A percentile compares a stretch with the other conserved stretches of the same genome.
Conservation (phyloP, 345 rosid species). For the Conringia planisiliqua region DNA sequence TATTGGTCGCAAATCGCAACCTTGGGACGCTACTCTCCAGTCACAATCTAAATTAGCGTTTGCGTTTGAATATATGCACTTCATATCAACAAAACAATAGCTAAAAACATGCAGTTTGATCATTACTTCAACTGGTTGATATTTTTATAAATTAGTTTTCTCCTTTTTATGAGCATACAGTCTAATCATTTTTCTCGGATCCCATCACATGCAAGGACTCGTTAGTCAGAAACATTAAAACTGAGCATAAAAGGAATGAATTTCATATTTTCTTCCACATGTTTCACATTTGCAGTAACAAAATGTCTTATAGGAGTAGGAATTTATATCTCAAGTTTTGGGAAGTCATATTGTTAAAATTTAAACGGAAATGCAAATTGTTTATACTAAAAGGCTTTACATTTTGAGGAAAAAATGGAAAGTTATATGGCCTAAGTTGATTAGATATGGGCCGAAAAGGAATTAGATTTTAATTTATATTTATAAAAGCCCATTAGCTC, state of each 20-base stretch:
- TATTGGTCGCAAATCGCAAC: not conserved
- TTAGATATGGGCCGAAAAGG: not conserved
- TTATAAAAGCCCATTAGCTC: not conserved
- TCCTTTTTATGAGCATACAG: not conserved
- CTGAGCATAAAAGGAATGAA: not conserved
- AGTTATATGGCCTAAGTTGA: too few species aligned
- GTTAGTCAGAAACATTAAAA: not conserved
- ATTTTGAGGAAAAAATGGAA: not conserved
- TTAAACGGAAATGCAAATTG: not conserved
- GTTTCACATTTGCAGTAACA: not conserved
- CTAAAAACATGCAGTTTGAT: not conserved
- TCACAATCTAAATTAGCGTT: conserved; percentile 5
- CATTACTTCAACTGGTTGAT: not conserved
- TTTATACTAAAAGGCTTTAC: too few species aligned
- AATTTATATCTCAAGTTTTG: not conserved
- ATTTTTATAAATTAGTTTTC: not conserved
- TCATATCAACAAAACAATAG: not conserved
- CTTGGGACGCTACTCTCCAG: not conserved
- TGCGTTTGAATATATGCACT: conserved; percentile 12
- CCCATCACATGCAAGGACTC: not conserved
- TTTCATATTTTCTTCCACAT: not conserved
- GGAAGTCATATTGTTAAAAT: not conserved
- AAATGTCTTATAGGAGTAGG: not conserved
- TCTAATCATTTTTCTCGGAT: conserved; percentile 9
- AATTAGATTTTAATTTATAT: not conserved